Conservation (phyloP, 495 filamentous ascomycete genomes). For the Talaromyces stipitatus region DNA sequence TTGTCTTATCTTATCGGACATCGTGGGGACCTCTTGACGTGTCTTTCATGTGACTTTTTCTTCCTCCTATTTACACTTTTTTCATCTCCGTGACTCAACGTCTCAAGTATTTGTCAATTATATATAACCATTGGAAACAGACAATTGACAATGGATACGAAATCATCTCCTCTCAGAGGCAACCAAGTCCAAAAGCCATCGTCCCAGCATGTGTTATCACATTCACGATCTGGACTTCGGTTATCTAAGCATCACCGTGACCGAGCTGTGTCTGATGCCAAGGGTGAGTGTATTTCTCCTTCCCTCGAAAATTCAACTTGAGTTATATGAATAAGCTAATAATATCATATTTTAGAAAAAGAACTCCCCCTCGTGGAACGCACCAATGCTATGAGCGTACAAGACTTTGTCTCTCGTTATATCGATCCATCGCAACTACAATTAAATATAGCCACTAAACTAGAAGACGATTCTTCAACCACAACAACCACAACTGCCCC, state of each 20-base stretch:
- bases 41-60: conserved; percentile 1
- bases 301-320: background rate
- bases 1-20: background rate
- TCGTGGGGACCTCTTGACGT: background rate
- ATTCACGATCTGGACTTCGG: conserved; percentile 4
- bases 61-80: background rate
- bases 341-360: background rate
- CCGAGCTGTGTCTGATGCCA: background rate
- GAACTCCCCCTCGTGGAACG: conserved; percentile 31
- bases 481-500: background rate
- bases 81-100: background rate
- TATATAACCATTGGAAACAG: background rate
- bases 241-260: conserved; percentile 5
- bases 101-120: background rate
- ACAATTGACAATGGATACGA: background rate
- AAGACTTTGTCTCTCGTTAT: conserved; percentile 26
- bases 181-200: background rate
- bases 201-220: background rate
- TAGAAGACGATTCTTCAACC: background rate
- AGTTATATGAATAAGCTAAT: background rate
- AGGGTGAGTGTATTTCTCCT: background rate
- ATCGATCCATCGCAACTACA: conserved; percentile 13
- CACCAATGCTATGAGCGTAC: conserved; percentile 29
- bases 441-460: background rate
- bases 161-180: background rate